Conservation (phyloP, 257 asterid genomes). For the Fraxinus quadrangulata region DNA sequence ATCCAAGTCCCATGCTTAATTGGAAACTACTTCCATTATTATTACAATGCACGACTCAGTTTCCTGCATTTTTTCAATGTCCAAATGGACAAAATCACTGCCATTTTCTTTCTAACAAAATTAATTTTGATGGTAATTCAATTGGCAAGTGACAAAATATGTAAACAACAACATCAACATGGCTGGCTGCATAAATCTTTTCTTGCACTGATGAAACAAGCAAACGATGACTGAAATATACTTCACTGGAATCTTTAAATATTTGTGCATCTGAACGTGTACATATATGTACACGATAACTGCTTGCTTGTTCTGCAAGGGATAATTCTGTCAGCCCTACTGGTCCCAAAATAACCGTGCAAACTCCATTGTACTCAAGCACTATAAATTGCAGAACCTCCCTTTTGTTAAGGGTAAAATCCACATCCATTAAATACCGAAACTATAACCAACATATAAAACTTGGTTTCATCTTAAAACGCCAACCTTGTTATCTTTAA, state of each 20-base stretch:
- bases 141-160: background rate
- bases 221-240: background rate
- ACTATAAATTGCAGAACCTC: background rate
- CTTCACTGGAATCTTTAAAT: background rate
- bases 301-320: background rate
- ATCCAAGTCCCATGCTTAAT: background rate
- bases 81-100: background rate
- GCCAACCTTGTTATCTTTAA: no score
- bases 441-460: no score
- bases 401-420: background rate
- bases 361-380: background rate
- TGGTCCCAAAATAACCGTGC: background rate
- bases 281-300: background rate
- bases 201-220: background rate
- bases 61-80: background rate
- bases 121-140: background rate
- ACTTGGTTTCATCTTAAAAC: no score
- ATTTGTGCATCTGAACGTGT: background rate
- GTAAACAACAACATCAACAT: background rate
- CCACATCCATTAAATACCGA: no score
- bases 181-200: background rate
- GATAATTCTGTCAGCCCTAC: background rate
- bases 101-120: background rate
- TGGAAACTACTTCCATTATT: background rate
- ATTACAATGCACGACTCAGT: background rate